Conservation (phyloP, 202 grass and related monocot species). For the Carex arenaria region DNA sequence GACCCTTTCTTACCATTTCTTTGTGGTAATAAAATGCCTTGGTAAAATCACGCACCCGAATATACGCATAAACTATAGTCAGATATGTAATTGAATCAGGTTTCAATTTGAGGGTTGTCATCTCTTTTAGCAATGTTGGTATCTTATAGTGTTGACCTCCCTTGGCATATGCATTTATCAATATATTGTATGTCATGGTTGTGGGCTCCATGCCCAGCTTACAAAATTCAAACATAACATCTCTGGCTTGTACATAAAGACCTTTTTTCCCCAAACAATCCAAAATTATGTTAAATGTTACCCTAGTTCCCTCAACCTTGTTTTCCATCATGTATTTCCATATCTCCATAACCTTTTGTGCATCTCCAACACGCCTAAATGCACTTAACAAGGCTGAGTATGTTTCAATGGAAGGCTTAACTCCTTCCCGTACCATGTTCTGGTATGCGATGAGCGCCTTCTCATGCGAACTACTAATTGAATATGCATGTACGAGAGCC, state of each 20-base stretch:
- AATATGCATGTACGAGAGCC: conserved; percentile 63
- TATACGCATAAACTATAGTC: conserved; percentile 80
- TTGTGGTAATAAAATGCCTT: conserved; percentile 94
- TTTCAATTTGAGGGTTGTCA: conserved; percentile 52
- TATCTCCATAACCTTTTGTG: conserved; percentile 57
- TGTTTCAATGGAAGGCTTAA: conserved; percentile 67
- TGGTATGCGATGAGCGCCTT: conserved; percentile 49
- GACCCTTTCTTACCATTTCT: conserved; percentile 66
- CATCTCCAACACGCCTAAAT: conserved; percentile 67
- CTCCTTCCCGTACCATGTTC: conserved; percentile 67
- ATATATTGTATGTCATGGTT: conserved; percentile 80
- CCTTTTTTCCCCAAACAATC: conserved; percentile 88
- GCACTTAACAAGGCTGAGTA: conserved; percentile 60
- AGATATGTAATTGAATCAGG: conserved; percentile 79
- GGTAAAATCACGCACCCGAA: conserved; percentile 62
- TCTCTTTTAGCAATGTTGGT: conserved; percentile 78
- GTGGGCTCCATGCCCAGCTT: conserved; percentile 61
- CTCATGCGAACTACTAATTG: conserved; percentile 50
- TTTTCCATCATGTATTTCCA: conserved; percentile 79
- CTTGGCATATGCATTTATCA: conserved; percentile 92
- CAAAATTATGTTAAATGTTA: conserved; percentile 61
- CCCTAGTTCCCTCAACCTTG: conserved; percentile 51
- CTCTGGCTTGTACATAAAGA: conserved; percentile 66
- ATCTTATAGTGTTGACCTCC: conserved; percentile 90
- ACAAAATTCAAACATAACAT: conserved; percentile 71